Evolutionary conservation across 345 rosid species (phyloP).

Genomic region (Camelina laxa): DNA sequence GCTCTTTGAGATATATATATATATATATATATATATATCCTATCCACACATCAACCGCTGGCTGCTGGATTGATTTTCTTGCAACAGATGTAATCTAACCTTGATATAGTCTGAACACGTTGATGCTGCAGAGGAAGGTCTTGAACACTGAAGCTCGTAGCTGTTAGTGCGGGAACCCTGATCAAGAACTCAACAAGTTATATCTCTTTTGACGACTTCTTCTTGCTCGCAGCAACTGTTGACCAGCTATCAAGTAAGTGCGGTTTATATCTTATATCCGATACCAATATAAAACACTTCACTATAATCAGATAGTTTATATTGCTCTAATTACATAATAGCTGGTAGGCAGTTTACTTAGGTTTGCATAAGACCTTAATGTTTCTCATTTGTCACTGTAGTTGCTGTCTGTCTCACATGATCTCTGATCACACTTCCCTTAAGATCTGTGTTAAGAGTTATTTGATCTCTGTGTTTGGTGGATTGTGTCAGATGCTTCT

Average conservation of each 20-base stretch:
- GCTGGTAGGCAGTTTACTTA: background rate
- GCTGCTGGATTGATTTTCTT: conserved; percentile 6
- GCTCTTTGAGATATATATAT: background rate
- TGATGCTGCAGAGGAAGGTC: conserved; percentile 58
- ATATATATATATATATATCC: background rate
- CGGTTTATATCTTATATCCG: conserved; percentile 3
- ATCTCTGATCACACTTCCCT: conserved; percentile 11
- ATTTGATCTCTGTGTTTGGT: conserved; percentile 27
- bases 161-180: conserved; percentile 29
- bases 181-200: conserved; percentile 40
- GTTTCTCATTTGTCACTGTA: background rate
- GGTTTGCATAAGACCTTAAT: background rate
- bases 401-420: background rate
- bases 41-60: conserved; percentile 13
- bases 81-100: conserved; percentile 41
- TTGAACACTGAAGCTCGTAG: conserved; percentile 50
- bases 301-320: background rate
- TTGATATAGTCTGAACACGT: conserved; percentile 42
- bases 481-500: conserved; percentile 28
- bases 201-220: conserved; percentile 46
- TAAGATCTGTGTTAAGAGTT: background rate
- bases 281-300: background rate
- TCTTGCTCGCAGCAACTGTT: conserved; percentile 33
- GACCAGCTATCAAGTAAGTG: conserved; percentile 36
- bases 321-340: background rate